A percentile compares a stretch with the other conserved stretches of the same genome.
These are phyloP conservation scores for Pisolithus orientalis DNA, from an alignment of 768 basidiomycete species.

Conservation along the genomic window DNA sequence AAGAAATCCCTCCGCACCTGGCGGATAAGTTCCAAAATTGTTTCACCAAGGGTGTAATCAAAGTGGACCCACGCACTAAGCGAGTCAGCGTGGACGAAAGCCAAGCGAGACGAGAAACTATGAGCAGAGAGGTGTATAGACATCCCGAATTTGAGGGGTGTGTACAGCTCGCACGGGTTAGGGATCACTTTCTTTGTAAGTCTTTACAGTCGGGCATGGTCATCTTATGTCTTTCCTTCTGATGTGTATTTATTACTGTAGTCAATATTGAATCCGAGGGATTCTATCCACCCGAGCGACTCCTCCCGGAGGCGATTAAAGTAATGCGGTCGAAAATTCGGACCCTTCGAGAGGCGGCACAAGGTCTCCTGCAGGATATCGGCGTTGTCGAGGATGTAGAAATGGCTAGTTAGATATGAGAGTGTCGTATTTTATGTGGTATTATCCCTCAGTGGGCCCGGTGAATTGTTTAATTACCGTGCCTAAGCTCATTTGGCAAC, in stretches of 20 bases:
- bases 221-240: background rate
- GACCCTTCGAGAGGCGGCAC: constrained; percentile 50
- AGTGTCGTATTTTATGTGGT: background rate
- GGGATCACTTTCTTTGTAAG: constrained; percentile 92
- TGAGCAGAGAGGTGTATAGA: constrained; percentile 87
- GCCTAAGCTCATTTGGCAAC: background rate
- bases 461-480: background rate
- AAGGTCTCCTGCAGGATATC: constrained; percentile 44
- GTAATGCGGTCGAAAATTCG: constrained; percentile 81
- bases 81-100: constrained; percentile 55
- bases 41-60: constrained; percentile 81
- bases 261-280: constrained; percentile 91
- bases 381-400: constrained; percentile 40
- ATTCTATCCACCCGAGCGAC: constrained; percentile 76
- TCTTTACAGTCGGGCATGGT: constrained; percentile 5
- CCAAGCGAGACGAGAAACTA: constrained; percentile 75
- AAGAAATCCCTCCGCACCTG: constrained; percentile 65
- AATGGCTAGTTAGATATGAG: constrained; percentile 34
- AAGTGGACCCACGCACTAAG: constrained; percentile 51
- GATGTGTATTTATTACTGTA: constrained; percentile 21
- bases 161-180: constrained; percentile 77
- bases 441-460: background rate
- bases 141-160: constrained; percentile 84
- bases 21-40: constrained; percentile 80
- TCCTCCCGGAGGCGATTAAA: constrained; percentile 72